Evolutionary conservation across 352 stramenopile species (phyloP).

Genomic region (Globisporangium solare): DNA sequence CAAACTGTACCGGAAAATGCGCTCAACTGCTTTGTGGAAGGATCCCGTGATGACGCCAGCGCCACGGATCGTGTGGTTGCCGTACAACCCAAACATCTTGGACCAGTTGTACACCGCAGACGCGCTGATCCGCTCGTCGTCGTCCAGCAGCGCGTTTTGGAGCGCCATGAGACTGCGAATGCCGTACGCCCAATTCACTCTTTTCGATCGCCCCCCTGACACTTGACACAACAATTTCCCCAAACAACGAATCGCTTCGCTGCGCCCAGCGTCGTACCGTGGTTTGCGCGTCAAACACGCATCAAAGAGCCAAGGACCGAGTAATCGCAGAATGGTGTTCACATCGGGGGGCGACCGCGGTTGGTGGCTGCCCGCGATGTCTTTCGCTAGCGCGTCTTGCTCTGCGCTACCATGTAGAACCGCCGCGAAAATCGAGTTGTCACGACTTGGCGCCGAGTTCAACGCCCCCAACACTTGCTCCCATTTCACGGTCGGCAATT

Average conservation of each 20-base stretch:
- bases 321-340: constrained; percentile 74
- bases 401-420: constrained; percentile 34
- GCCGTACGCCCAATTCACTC: constrained; percentile 78
- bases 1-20: constrained; percentile 54
- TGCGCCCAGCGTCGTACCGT: constrained; percentile 65
- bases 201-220: constrained; percentile 66
- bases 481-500: constrained; percentile 68
- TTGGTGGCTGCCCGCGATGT: constrained; percentile 21
- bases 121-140: constrained; percentile 75
- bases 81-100: constrained; percentile 74
- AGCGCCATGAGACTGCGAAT: constrained; percentile 81
- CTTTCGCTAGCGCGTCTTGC: constrained; percentile 18
- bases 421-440: constrained; percentile 39
- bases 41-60: constrained; percentile 67
- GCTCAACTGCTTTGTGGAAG: constrained; percentile 79
- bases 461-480: constrained; percentile 65
- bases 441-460: constrained; percentile 39
- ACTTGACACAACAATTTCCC: constrained; percentile 72
- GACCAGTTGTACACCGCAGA: constrained; percentile 85
- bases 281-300: constrained; percentile 69
- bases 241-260: constrained; percentile 71
- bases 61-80: constrained; percentile 77
- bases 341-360: constrained; percentile 72
- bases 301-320: constrained; percentile 85
- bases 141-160: constrained; percentile 71